A percentile compares a stretch with the other conserved stretches of the same genome.
phyloP scores from a whole-genome alignment of 768 basidiomycete species.

The Tulasnella sp. region DNA sequence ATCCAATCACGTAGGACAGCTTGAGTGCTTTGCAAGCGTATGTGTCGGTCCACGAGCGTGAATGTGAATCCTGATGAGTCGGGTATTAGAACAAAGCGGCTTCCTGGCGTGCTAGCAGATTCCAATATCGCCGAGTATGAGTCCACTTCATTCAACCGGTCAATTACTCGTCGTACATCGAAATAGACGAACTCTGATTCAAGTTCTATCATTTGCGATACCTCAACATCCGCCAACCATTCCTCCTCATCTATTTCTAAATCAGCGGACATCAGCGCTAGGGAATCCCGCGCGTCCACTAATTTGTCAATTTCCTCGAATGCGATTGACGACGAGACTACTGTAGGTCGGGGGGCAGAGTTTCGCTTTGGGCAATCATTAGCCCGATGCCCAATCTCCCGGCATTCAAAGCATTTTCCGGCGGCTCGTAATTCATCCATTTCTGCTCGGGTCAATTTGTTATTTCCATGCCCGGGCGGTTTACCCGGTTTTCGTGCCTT shows the following conservation, averaged over 20 bases:
- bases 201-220: neutral
- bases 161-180: neutral
- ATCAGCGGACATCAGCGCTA: neutral
- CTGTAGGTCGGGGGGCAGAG: neutral
- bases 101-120: too few species aligned
- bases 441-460: neutral
- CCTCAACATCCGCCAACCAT: neutral
- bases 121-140: too few species aligned
- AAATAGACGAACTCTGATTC: neutral
- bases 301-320: neutral
- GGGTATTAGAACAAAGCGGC: too few species aligned
- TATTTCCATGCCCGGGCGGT: neutral
- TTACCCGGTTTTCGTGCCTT: neutral
- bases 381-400: neutral
- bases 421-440: conserved; percentile 4
- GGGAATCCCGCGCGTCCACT: neutral
- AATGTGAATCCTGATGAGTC: too few species aligned
- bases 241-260: neutral
- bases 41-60: too few species aligned
- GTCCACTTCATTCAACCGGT: too few species aligned
- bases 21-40: too few species aligned
- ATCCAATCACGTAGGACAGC: too few species aligned
- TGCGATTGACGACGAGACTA: neutral
- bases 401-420: conserved; percentile 8
- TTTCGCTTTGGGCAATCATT: conserved; percentile 3